These are phyloP conservation scores for Pythium utonaiense DNA, from an alignment of 352 stramenopile genomes.

Conservation along the genomic window DNA sequence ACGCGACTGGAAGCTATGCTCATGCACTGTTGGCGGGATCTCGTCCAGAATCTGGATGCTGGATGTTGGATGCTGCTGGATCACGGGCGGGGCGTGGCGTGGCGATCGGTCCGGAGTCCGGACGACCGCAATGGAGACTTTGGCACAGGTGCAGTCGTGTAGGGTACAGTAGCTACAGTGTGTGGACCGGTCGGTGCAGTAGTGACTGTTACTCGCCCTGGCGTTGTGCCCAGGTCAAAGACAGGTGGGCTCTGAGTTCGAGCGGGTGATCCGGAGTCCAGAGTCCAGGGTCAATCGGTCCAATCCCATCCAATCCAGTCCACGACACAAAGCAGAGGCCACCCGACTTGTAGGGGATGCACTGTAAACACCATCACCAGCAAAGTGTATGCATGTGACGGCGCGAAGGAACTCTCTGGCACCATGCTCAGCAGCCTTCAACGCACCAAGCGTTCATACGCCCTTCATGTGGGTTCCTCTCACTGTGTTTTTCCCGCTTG, in stretches of 20 bases:
- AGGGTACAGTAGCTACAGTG: background rate
- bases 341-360: no score
- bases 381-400: background rate
- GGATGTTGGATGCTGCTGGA: background rate
- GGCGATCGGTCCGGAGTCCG: no score
- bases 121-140: background rate
- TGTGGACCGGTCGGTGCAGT: background rate
- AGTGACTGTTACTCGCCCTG: background rate
- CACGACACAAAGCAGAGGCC: no score
- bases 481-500: no score
- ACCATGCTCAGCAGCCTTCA: background rate
- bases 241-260: background rate
- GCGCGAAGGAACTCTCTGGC: slow-evolving; percentile 4
- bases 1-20: background rate
- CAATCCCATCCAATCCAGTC: background rate
- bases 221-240: background rate
- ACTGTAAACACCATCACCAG: no score
- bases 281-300: background rate
- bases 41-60: background rate
- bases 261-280: background rate
- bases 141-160: background rate
- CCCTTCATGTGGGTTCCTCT: no score
- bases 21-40: background rate
- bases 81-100: background rate
- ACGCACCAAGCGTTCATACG: no score